phyloP scores from a whole-genome alignment of 345 rosid species.

The Salix arbutifolia region DNA sequence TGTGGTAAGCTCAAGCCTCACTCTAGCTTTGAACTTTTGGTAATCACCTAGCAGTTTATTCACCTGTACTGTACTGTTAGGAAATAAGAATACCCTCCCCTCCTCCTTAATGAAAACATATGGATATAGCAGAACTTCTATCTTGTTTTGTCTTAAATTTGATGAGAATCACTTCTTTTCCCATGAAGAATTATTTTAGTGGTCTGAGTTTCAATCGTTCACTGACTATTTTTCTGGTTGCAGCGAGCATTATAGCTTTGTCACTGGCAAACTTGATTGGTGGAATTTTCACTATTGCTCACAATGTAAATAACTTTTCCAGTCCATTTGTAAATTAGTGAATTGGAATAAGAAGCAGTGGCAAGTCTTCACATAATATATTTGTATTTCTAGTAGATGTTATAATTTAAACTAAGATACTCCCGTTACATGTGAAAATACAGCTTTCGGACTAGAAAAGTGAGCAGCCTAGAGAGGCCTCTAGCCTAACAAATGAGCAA shows the following conservation, averaged over 20 bases:
- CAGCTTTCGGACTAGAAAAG: conserved; percentile 17
- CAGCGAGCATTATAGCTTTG: conserved; percentile 16
- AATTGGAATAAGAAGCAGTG: too few species aligned
- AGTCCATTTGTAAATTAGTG: not conserved
- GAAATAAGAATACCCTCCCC: not conserved
- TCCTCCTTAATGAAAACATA: not conserved
- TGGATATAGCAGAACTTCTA: not conserved
- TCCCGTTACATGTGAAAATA: not conserved
- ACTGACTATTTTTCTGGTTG: not conserved
- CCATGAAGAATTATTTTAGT: not conserved
- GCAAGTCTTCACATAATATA: too few species aligned
- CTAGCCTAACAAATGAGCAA: conserved; percentile 3
- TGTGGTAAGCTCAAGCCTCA: too few species aligned
- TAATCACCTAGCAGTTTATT: too few species aligned
- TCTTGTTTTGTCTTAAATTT: not conserved
- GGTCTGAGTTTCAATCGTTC: not conserved
- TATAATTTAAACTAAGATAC: not conserved
- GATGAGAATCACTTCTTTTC: not conserved
- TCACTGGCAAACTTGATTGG: conserved; percentile 20
- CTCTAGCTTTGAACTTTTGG: too few species aligned
- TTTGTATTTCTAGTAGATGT: not conserved
- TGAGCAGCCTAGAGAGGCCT: not conserved
- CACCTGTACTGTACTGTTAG: too few species aligned
- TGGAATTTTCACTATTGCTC: conserved; percentile 11
- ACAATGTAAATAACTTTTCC: conserved; percentile 14